phyloP scores from a whole-genome alignment of 1,284 basidiomycete species.

The Ceratobasidium sp. region DNA sequence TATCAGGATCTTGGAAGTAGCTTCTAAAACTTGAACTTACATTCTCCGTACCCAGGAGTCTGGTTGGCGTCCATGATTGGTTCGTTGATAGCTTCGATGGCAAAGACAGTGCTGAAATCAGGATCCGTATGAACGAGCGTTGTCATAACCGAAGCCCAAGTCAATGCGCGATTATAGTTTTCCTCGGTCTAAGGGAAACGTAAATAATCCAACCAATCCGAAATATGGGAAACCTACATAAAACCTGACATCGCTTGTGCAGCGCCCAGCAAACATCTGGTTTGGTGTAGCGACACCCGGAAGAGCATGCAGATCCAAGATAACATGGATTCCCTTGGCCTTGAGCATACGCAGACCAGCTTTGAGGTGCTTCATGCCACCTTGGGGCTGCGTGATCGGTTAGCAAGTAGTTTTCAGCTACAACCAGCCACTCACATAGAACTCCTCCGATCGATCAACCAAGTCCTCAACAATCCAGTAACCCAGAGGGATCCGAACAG shows the following conservation, averaged over 20 bases:
- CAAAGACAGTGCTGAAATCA: constrained; percentile 66
- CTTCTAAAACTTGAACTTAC: constrained; percentile 50
- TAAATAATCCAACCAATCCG: not conserved
- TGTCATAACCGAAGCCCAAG: constrained; percentile 81
- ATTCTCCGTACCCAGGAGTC: constrained; percentile 72
- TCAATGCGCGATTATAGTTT: constrained; percentile 75
- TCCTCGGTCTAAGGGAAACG: constrained; percentile 61
- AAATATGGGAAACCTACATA: constrained; percentile 50
- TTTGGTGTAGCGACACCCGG: constrained; percentile 65
- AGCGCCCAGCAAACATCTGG: constrained; percentile 51
- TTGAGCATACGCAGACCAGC: constrained; percentile 49
- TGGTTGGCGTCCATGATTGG: constrained; percentile 68
- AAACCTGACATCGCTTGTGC: constrained; percentile 70
- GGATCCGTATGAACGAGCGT: constrained; percentile 72
- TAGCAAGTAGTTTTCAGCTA: not conserved
- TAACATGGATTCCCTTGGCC: constrained; percentile 65
- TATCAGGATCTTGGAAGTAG: not conserved
- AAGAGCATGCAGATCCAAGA: constrained; percentile 77
- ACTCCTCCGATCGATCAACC: constrained; percentile 65
- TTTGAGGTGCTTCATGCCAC: not conserved
- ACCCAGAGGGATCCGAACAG: constrained; percentile 75
- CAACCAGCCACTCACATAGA: constrained; percentile 49
- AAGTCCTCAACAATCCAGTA: constrained; percentile 80
- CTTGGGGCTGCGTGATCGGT: not conserved
- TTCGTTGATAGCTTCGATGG: constrained; percentile 78